Base-by-base conservation (phyloP, 2,329 filamentous ascomycete species). In the Ambrosiella cleistominuta region DNA sequence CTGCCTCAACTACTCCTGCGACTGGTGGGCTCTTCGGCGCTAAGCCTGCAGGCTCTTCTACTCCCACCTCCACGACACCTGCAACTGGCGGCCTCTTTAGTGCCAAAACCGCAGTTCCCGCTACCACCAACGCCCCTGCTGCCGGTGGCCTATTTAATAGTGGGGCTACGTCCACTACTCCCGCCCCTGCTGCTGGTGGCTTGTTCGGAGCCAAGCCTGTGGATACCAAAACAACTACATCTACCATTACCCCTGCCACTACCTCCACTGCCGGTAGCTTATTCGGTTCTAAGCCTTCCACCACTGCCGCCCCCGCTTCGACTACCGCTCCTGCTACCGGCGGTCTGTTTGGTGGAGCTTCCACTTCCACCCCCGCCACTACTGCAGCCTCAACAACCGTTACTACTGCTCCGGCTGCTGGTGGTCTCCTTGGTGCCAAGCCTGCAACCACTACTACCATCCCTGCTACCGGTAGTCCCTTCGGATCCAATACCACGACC, bases 171-270 rank as follows among this genome's bases (percentile, higher is more conserved):
- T 61, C 60, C 3, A 62, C 60, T 9, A 45, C 49, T 15, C 39
- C 47, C 17, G 47, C 47, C 27, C 0, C 58, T 57, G 7, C 44
- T 55, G 35, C 38, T 13, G 54, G 53, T 19, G 65, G 67, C 7
- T 61, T 75, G 15, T 77, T 78, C 57, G 69, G 70, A 56, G 64
- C 68, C 15, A 74, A 73, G 64, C 68, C 70, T 44, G 66, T 70
- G 27, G 27, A 27, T 27, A 27, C 27, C 27, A 27, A 27, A 27
- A 27, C 27, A 27, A 27, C 27, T 27, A 62, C 60, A 2, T 47
- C 52, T 47, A 53, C 59, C 5, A 40, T 19, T 51, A 4, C 47
- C 9, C 54, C 64, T 36, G 54, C 66, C 7, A 39, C 66, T 35
- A 63, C 66, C 36, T 58, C 65, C 17, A 53, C 66, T 60, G 63